Percentiles rank a stretch among this genome's conserved stretches.
Evolutionary conservation across 2,329 filamentous ascomycete species (phyloP).

Genomic region (Zymoseptoria tritici): DNA sequence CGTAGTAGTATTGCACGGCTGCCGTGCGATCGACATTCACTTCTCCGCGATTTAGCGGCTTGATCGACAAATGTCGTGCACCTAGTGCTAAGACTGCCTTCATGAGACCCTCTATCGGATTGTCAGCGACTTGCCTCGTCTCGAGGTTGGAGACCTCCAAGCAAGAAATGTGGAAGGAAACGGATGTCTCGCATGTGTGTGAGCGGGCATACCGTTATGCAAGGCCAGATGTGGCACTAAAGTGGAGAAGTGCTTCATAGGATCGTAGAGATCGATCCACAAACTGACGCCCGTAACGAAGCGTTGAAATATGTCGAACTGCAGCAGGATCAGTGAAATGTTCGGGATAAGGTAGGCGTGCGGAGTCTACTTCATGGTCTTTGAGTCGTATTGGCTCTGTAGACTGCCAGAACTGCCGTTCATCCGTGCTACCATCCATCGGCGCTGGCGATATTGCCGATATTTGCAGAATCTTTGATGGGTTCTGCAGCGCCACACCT

Average conservation of each 20-base stretch:
- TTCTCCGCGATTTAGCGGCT: slow-evolving; percentile 21
- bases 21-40: slow-evolving; percentile 25
- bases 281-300: slow-evolving; percentile 33
- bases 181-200: neutral
- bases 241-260: slow-evolving; percentile 33
- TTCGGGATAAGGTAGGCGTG: neutral
- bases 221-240: slow-evolving; percentile 37
- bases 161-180: neutral
- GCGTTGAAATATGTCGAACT: slow-evolving; percentile 32
- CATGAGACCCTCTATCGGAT: slow-evolving; percentile 41
- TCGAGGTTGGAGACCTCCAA: neutral
- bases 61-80: slow-evolving; percentile 44
- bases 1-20: slow-evolving; percentile 51
- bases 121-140: neutral
- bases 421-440: slow-evolving; percentile 13
- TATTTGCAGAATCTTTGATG: slow-evolving; percentile 18
- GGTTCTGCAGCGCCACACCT: slow-evolving; percentile 18
- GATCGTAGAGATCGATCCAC: slow-evolving; percentile 41
- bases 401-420: slow-evolving; percentile 23
- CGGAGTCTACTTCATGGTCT: slow-evolving; percentile 26
- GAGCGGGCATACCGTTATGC: slow-evolving; percentile 34
- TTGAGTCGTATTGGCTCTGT: slow-evolving; percentile 23
- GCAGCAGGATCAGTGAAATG: neutral
- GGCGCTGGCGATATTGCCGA: slow-evolving; percentile 17
- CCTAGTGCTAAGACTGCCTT: slow-evolving; percentile 52